Conservation (phyloP, 148 eudicot genomes). For the Persicaria maculosa region DNA sequence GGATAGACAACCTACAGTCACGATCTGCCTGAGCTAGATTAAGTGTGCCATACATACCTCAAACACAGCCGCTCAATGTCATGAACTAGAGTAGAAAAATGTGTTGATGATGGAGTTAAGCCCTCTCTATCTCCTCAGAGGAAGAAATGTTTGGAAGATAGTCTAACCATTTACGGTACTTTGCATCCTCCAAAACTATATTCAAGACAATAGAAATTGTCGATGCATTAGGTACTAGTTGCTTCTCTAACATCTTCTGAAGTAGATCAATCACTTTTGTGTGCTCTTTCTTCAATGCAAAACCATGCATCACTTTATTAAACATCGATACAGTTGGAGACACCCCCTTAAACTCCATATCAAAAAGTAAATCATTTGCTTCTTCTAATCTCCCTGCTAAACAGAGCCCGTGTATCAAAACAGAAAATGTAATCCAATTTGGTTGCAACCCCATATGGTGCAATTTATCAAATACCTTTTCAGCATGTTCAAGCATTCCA, state of each 20-base stretch:
- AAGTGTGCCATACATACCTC: neutral
- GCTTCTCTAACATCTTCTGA: slow-evolving; percentile 28
- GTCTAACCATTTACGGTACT: slow-evolving; percentile 10
- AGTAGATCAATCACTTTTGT: slow-evolving; percentile 24
- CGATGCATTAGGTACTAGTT: slow-evolving; percentile 20
- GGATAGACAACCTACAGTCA: neutral
- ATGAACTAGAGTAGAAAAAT: neutral
- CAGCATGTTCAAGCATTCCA: slow-evolving; percentile 25
- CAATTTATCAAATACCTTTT: slow-evolving; percentile 18
- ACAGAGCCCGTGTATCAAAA: slow-evolving; percentile 12
- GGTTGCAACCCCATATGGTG: slow-evolving; percentile 2
- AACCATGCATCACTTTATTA: slow-evolving; percentile 9
- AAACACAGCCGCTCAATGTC: neutral
- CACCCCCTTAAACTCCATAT: slow-evolving; percentile 3
- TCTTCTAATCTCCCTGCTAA: slow-evolving; percentile 4
- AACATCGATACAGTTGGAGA: slow-evolving; percentile 12
- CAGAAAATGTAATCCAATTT: slow-evolving; percentile 11
- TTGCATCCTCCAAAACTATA: slow-evolving; percentile 21
- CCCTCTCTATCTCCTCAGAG: neutral
- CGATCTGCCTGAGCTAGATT: neutral
- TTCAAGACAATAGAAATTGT: slow-evolving; percentile 22
- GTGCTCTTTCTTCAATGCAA: slow-evolving; percentile 17
- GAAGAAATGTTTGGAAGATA: slow-evolving; percentile 5
- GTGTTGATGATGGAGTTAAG: neutral
- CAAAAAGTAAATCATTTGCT: slow-evolving; percentile 7